Percentiles rank a stretch among this genome's conserved stretches.
phyloP scores from a whole-genome alignment of 345 rosid species.

The Mercurialis annua region DNA sequence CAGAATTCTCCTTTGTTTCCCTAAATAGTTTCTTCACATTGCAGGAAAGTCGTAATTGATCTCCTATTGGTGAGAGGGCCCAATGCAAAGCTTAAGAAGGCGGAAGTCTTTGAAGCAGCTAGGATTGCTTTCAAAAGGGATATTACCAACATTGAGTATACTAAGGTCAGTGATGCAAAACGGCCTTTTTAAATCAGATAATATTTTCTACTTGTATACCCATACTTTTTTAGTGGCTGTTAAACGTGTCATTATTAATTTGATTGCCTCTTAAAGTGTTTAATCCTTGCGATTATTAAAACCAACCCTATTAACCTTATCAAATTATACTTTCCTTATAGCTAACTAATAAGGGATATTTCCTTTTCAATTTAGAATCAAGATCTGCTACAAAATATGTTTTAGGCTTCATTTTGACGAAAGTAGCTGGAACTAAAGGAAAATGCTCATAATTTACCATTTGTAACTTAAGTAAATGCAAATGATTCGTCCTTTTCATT shows the following conservation, averaged over 20 bases:
- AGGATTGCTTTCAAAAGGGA: slow-evolving; percentile 37
- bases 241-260: background rate
- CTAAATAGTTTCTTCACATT: background rate
- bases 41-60: slow-evolving; percentile 64
- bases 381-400: too few species aligned
- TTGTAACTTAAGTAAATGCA: background rate
- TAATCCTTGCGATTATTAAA: background rate
- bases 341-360: background rate
- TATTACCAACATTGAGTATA: slow-evolving; percentile 44
- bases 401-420: background rate
- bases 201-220: background rate
- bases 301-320: background rate
- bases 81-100: slow-evolving; percentile 63
- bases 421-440: background rate
- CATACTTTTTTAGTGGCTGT: too few species aligned
- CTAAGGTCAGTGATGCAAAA: slow-evolving; percentile 42
- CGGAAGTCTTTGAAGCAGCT: slow-evolving; percentile 56
- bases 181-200: background rate
- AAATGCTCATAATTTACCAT: background rate
- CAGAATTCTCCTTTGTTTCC: background rate
- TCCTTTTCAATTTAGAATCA: background rate
- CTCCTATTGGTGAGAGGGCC: slow-evolving; percentile 50
- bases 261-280: background rate
- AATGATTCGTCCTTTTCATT: background rate
- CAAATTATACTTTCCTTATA: background rate